Conservation (phyloP, 768 basidiomycete genomes). For the Termitomyces bulborhizus region DNA sequence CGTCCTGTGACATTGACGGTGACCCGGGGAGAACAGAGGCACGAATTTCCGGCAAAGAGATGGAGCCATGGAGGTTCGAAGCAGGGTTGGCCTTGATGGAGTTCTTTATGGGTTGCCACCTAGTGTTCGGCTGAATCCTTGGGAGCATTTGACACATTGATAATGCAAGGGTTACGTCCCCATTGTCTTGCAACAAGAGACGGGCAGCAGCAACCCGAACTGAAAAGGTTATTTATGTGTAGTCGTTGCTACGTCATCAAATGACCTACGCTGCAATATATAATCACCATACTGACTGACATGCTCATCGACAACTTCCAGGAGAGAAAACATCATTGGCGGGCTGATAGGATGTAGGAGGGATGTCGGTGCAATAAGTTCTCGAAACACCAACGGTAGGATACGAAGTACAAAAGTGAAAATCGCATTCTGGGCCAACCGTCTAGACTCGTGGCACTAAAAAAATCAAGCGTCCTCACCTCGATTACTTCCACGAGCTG, state of each 20-base stretch:
- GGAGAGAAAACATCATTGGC: conserved; percentile 12
- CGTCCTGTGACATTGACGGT: background rate
- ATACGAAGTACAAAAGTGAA: conserved; percentile 15
- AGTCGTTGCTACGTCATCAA: background rate
- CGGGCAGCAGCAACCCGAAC: conserved; percentile 15
- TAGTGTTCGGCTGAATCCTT: conserved; percentile 5
- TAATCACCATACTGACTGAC: conserved; percentile 11
- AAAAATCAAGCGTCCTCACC: background rate
- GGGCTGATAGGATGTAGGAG: conserved; percentile 12
- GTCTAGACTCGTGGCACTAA: background rate
- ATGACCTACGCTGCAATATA: conserved; percentile 12
- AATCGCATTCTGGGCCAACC: conserved; percentile 8
- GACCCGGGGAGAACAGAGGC: conserved; percentile 1
- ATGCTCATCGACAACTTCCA: conserved; percentile 9
- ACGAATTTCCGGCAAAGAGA: conserved; percentile 10
- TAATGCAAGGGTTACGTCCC: conserved; percentile 9
- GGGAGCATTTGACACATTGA: conserved; percentile 12
- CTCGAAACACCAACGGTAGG: conserved; percentile 12
- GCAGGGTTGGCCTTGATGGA: conserved; percentile 2
- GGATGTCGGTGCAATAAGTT: conserved; percentile 5
- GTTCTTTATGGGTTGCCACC: conserved; percentile 4
- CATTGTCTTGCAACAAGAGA: conserved; percentile 12
- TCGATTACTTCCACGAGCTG: conserved; percentile 15
- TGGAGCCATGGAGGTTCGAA: conserved; percentile 5
- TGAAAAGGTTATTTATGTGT: background rate